Base-by-base conservation (phyloP, 2,329 filamentous ascomycete species). In the Orbilia ellipsospora region DNA sequence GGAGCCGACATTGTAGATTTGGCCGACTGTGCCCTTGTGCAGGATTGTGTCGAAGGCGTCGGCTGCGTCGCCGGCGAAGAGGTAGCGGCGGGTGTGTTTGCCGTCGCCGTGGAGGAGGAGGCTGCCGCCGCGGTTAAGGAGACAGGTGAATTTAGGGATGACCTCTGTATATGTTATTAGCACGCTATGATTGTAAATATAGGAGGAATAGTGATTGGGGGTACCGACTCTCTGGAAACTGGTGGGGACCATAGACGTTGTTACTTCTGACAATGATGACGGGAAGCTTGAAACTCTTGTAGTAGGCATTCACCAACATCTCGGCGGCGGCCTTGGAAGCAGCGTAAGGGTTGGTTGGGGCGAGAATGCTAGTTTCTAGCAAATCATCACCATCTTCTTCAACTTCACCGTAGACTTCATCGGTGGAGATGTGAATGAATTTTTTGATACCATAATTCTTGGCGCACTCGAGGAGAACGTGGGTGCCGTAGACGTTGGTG, bases 251-350 rank as follows among this genome's bases (percentile, higher is more conserved):
- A 80, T 94, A 95, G 31, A 94, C 91, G 80, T 95, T 94, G 84
- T 94, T 94, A 81, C 90, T 90, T 59, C 92, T 87, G 28, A 94
- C 90, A 79, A 94, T 92, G 77, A 94, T 92, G 61, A 89, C 88
- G 0, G 92, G 92, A 12, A 95, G 85, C 81, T 91, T 90, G 85
- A 93, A 94, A 82, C 90, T 92, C 83, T 92, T 93, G 81, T 90
- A 87, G 81, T 94, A 95, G n/a, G 91, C 92, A 81, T 91, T 89
- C n/a, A 94, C 91, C 80, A 92, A 85, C 91, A 93, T 93, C 83
- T 94, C 91, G 4, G 91, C 91, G 0, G 91, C 91, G 1, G 91
- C 91, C 82, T 94, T 94, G 83, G 89, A 91, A 18, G 91, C 91
- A 8, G 91, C 89, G 79, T 94, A 94, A 13, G 92, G 92, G 80